Evolutionary conservation across 768 basidiomycete species (phyloP).

Genomic region (Lanmaoa rubissima): DNA sequence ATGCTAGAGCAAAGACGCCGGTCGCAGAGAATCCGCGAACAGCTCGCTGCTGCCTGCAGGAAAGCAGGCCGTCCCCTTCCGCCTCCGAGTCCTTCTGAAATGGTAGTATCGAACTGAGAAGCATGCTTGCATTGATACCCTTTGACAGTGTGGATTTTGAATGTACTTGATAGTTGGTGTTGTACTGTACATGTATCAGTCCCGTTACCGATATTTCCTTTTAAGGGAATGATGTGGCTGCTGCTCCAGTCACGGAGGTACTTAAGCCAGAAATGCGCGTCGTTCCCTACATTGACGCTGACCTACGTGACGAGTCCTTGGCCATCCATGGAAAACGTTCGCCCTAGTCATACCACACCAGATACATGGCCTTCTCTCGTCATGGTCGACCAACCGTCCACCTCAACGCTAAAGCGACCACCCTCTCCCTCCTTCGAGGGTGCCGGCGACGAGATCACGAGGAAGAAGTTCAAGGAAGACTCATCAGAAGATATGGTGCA

Average conservation of each 20-base stretch:
- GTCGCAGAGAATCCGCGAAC: slow-evolving; percentile 46
- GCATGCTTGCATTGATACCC: neutral
- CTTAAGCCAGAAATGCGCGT: slow-evolving; percentile 22
- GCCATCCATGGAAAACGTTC: slow-evolving; percentile 19
- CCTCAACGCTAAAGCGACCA: slow-evolving; percentile 51
- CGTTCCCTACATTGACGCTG: slow-evolving; percentile 14
- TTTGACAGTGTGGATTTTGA: neutral
- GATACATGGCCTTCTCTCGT: slow-evolving; percentile 6
- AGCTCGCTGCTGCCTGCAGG: slow-evolving; percentile 45
- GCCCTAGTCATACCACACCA: neutral
- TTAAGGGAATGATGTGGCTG: slow-evolving; percentile 27
- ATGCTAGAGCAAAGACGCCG: slow-evolving; percentile 49
- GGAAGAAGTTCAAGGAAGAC: slow-evolving; percentile 62
- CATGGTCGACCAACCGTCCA: slow-evolving; percentile 16
- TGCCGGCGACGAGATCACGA: slow-evolving; percentile 43
- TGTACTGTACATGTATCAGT: neutral
- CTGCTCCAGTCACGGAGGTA: slow-evolving; percentile 17
- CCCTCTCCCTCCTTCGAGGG: slow-evolving; percentile 60
- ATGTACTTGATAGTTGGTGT: neutral
- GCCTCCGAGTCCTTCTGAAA: slow-evolving; percentile 27
- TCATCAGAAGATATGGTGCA: slow-evolving; percentile 19
- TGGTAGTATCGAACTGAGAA: neutral
- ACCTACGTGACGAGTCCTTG: slow-evolving; percentile 16
- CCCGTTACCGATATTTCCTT: slow-evolving; percentile 18
- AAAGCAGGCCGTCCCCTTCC: slow-evolving; percentile 47